Evolutionary conservation across 2,329 filamentous ascomycete genomes (phyloP).

Genomic region (Dichotomopilus funicola): DNA sequence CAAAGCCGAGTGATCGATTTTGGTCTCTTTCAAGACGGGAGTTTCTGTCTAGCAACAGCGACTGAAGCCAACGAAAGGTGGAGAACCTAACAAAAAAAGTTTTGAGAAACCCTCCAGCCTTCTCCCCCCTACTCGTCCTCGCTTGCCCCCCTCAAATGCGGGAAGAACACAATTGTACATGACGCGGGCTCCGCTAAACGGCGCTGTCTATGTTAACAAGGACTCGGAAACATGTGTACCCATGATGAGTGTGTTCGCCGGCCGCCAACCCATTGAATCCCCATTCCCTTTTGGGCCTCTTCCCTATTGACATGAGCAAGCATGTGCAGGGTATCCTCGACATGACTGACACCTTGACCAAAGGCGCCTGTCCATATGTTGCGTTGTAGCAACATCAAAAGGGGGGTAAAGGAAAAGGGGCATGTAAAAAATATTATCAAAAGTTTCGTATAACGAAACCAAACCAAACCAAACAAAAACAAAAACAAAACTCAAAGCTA

Average conservation of each 20-base stretch:
- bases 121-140: neutral
- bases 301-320: too few species aligned
- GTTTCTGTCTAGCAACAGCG: too few species aligned
- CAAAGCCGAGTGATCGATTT: too few species aligned
- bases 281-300: neutral
- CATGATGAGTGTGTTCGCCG: neutral
- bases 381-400: too few species aligned
- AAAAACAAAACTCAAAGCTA: neutral
- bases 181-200: neutral
- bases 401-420: too few species aligned
- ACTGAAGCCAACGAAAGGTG: too few species aligned
- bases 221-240: neutral
- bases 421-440: too few species aligned
- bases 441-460: neutral
- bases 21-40: too few species aligned
- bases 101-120: neutral
- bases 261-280: neutral
- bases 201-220: slow-evolving; percentile 1
- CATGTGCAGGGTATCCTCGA: too few species aligned
- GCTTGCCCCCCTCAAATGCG: neutral
- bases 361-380: too few species aligned
- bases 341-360: too few species aligned
- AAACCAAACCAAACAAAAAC: neutral
- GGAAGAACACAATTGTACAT: neutral
- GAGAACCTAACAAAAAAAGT: neutral